Evolutionary conservation across 768 basidiomycete genomes (phyloP), one percentile per base, ranked within the genome.

Genomic region (Suillus spraguei): DNA sequence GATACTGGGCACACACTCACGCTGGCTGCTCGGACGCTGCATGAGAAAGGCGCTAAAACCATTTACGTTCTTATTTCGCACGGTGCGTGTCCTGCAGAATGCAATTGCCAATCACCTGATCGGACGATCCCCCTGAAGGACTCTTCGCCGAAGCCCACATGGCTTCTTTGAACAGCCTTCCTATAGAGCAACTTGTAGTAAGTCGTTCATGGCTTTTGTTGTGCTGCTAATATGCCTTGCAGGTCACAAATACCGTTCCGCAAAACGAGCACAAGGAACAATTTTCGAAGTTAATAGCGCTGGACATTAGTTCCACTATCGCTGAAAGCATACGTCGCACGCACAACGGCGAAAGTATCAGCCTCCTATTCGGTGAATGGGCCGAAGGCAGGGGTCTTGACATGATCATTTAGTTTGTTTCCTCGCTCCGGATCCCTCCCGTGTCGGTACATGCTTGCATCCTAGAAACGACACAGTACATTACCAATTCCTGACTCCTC

Each of bases 241-340:
- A 94, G 89, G 95, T 98, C 42, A 97, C 97, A 55, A 99, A 99
- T 78, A 94, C 96, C 16, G 89, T 97, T 64, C 95, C 95, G 20
- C 95, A 97, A 81, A 82, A 73, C 55, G 81, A 87, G 60, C 89
- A 95, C 68, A 80, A 84, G 68, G 77, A 69, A 4, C 71, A 74
- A 38, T 89, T 88, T 70, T 80, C 85, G 39, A 98, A 97, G 75
- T 82, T 99, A 60, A 85, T 91, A 68, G 89, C 91, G 9, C 87
- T 99, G 69, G 97, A 99, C 77, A 86, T 99, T 70, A 92, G 89
- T 71, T 86, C 93, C 33, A 94, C 92, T 42, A 88, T 99, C 67
- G 92, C 97, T 6, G 97, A 99, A 81, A 95, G 93, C 68, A 97
- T 99, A 61, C 89, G 97, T 47, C 83, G 97, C 64, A 95, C 93